phyloP scores from a whole-genome alignment of 139 green algal genomes.

The Bryopsis sp. region DNA sequence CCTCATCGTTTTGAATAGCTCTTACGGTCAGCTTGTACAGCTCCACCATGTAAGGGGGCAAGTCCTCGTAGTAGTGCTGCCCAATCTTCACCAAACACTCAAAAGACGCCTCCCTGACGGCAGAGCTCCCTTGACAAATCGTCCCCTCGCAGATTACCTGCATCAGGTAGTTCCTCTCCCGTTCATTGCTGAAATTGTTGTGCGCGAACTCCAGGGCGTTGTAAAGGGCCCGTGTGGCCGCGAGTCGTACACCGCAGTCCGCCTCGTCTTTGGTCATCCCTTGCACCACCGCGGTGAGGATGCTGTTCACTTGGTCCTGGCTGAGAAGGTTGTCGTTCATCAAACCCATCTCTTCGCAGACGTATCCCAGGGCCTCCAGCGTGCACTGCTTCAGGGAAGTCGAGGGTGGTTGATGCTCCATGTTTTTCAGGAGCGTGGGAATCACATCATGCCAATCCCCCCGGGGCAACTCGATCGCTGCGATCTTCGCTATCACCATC shows the following conservation, averaged over 20 bases:
- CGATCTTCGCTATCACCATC: slow-evolving; percentile 90
- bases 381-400: slow-evolving; percentile 56
- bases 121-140: slow-evolving; percentile 38
- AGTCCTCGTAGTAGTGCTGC: slow-evolving; percentile 83
- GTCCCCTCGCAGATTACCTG: slow-evolving; percentile 81
- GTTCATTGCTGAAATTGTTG: slow-evolving; percentile 89
- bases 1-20: slow-evolving; percentile 71
- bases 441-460: slow-evolving; percentile 83
- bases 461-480: slow-evolving; percentile 78
- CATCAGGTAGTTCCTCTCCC: slow-evolving; percentile 96
- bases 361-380: slow-evolving; percentile 84
- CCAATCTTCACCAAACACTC: slow-evolving; percentile 88
- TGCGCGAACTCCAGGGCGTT: slow-evolving; percentile 94
- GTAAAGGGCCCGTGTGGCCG: slow-evolving; percentile 77
- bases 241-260: slow-evolving; percentile 66
- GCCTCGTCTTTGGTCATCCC: slow-evolving; percentile 80
- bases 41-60: slow-evolving; percentile 89
- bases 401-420: slow-evolving; percentile 32
- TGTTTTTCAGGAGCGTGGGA: slow-evolving; percentile 53
- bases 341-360: slow-evolving; percentile 90
- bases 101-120: slow-evolving; percentile 74
- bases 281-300: slow-evolving; percentile 89
- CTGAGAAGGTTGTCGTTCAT: slow-evolving; percentile 69
- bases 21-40: slow-evolving; percentile 89
- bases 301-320: slow-evolving; percentile 82